Conservation (phyloP, 345 rosid species). For the Gynandropsis gynandra region DNA sequence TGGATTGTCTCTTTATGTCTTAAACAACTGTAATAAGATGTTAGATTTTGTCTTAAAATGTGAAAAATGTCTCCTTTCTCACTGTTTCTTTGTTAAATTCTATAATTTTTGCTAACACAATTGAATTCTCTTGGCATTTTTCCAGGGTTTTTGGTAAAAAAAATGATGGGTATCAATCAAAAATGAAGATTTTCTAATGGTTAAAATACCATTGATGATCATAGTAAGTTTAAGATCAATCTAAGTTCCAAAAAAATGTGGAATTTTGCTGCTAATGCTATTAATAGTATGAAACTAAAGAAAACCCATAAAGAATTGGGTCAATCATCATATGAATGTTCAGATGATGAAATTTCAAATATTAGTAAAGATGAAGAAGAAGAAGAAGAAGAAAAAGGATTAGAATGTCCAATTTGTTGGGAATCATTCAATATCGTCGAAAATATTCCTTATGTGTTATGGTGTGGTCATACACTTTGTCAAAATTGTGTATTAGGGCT, state of each 20-base stretch:
- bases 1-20: no score
- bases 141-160: slow-evolving; percentile 3
- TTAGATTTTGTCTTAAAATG: no score
- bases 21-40: no score
- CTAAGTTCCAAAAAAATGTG: slow-evolving; percentile 25
- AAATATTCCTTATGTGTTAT: slow-evolving; percentile 59
- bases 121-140: not conserved
- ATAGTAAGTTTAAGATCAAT: slow-evolving; percentile 8
- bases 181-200: slow-evolving; percentile 13
- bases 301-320: slow-evolving; percentile 19
- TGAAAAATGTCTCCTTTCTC: no score
- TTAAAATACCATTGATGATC: slow-evolving; percentile 6
- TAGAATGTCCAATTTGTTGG: slow-evolving; percentile 65
- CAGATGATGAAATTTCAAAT: slow-evolving; percentile 42
- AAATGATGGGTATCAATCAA: slow-evolving; percentile 7
- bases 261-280: slow-evolving; percentile 35
- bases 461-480: slow-evolving; percentile 70
- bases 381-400: slow-evolving; percentile 43
- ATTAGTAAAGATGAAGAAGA: slow-evolving; percentile 37
- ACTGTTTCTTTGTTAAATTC: no score
- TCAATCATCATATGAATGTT: slow-evolving; percentile 38
- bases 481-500: slow-evolving; percentile 58
- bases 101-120: not conserved
- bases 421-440: slow-evolving; percentile 70
- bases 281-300: slow-evolving; percentile 29